Evolutionary conservation across 805 yeast genomes (phyloP), one percentile per base, ranked within the genome.

Genomic region (Blastobotrys mokoenaii): DNA sequence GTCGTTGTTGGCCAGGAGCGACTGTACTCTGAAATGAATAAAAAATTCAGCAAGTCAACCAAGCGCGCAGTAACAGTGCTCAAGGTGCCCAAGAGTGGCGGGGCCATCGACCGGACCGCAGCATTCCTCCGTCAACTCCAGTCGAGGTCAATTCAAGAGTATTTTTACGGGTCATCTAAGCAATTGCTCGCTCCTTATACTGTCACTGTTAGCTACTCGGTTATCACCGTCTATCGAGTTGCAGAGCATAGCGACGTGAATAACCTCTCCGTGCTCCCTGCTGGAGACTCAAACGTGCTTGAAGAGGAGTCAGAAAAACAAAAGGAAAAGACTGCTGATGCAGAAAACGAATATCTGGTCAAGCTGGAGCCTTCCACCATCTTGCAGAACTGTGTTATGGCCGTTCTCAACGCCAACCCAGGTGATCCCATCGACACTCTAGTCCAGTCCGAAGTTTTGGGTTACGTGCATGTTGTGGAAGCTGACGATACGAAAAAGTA

Each of bases 181-280:
- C 73, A 77, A 3, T 50, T 56, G n/a, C 70, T 93, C 44, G 82
- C 94, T 15, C 97, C 99, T 2, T 89, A 80, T 62, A 84, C 94
- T 3, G 76, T 87, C 1, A 86, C 88, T 17, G 79, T 80, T 2
- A 86, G 79, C 56, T 69, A 74, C 46, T 70, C 73, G 12, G 82
- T 79, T 46, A 65, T 85, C 8, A 66, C 72, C 1, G 77, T 86
- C 1, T 81, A 77, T 66, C 74, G 78, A 36, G 85, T 90, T 11
- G 62, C 66, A 33, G 67, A 69, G 56, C 52, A 51, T 20, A 50
- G 48, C 38, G n/a, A 47, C 9, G 33, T 45, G 9, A 25, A 45
- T n/a, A 47, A 47, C 25, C 55, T 54, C 32, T 63, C 63, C 8
- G 66, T 57, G 22, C 56, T 62, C 27, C 70, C 66, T 3, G 57